phyloP scores from a whole-genome alignment of 805 yeast genomes.

The Kuraishia floccosa region DNA sequence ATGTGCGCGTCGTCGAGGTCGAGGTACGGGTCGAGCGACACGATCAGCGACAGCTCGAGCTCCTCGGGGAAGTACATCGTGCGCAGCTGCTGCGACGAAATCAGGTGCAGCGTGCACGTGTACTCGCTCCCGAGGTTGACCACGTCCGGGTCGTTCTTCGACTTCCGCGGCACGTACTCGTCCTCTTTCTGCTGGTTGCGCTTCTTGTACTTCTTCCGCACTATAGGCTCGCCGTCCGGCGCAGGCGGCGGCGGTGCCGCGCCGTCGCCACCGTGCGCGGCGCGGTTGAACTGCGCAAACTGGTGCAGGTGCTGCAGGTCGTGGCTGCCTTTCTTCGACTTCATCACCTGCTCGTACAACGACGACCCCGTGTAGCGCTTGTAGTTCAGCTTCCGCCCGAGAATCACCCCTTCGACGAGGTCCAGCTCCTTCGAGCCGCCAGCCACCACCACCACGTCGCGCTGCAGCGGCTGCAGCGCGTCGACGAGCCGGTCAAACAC shows the following conservation, averaged over 20 bases:
- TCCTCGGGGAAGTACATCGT: slow-evolving; percentile 19
- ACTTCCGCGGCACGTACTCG: slow-evolving; percentile 17
- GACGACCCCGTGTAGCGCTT: slow-evolving; percentile 59
- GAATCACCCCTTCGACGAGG: slow-evolving; percentile 61
- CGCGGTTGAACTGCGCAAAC: background rate
- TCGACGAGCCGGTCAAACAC: slow-evolving; percentile 30
- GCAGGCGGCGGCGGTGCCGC: background rate
- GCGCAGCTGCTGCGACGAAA: slow-evolving; percentile 32
- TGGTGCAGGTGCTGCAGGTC: too few species aligned
- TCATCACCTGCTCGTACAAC: slow-evolving; percentile 27
- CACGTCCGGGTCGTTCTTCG: slow-evolving; percentile 17
- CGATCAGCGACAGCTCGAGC: slow-evolving; percentile 26
- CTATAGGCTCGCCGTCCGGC: background rate
- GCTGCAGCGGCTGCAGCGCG: slow-evolving; percentile 11
- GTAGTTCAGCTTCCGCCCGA: slow-evolving; percentile 62
- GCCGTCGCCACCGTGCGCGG: slow-evolving; percentile 1
- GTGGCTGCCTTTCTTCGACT: too few species aligned
- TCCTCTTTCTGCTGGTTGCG: slow-evolving; percentile 8
- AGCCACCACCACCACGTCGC: slow-evolving; percentile 37
- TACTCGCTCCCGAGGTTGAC: slow-evolving; percentile 9
- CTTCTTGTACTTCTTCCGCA: background rate
- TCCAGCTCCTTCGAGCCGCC: slow-evolving; percentile 61
- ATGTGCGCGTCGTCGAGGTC: slow-evolving; percentile 19
- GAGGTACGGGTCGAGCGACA: slow-evolving; percentile 35
- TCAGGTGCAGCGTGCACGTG: slow-evolving; percentile 24